Evolutionary conservation across 306 rosid genomes (phyloP).

Genomic region (Oxytropis ochrocephala): DNA sequence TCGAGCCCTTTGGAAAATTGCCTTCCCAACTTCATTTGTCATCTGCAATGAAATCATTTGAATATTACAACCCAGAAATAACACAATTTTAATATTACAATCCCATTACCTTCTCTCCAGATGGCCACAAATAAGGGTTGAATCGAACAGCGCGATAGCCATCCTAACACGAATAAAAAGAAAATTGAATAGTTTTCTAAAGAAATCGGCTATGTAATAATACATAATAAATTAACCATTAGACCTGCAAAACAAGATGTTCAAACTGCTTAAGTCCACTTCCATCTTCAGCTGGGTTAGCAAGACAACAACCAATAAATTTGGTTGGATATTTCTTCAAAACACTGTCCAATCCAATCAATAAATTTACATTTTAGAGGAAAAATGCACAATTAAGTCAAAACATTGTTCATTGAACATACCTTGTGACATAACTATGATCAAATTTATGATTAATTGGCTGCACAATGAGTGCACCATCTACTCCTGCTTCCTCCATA

Average conservation of each 20-base stretch:
- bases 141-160: conserved; percentile 79
- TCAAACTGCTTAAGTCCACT: conserved; percentile 70
- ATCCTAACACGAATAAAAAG: conserved; percentile 44
- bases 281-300: conserved; percentile 81
- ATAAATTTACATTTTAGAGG: conserved; percentile 9
- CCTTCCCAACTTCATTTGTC: conserved; percentile 81
- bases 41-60: conserved; percentile 44
- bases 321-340: conserved; percentile 71
- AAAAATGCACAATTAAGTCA: not conserved
- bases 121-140: conserved; percentile 90
- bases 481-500: conserved; percentile 87
- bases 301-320: conserved; percentile 91
- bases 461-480: conserved; percentile 87
- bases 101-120: conserved; percentile 77
- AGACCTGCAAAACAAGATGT: conserved; percentile 63
- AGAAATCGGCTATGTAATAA: not conserved
- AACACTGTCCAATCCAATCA: conserved; percentile 48
- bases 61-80: not conserved
- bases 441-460: conserved; percentile 87
- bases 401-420: conserved; percentile 7
- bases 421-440: conserved; percentile 88
- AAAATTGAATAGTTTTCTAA: conserved; percentile 7
- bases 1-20: conserved; percentile 67
- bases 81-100: no score
- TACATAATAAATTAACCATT: conserved; percentile 4